Base-by-base conservation (phyloP, 768 basidiomycete genomes). In the Lentinula sp. region DNA sequence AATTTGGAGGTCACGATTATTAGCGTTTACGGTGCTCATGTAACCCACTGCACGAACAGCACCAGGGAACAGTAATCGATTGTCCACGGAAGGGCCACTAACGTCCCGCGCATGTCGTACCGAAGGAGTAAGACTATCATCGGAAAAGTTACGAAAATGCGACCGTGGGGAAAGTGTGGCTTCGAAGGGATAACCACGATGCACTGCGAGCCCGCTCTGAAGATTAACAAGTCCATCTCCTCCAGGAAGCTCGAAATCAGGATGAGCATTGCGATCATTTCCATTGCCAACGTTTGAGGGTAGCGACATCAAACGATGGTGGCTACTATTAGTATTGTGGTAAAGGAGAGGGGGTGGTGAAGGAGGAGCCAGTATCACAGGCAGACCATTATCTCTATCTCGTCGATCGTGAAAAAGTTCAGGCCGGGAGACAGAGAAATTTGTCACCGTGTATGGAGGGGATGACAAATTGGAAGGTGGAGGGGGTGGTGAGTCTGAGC, bases 31-130 rank as follows among this genome's bases (percentile, higher is more conserved):
- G 6, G 12, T 32, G 18, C 51, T 42, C 48, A 60, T 51, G 35
- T 66, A 59, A 10, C 62, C 65, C 3, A 66, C 66, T 6, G 62
- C 62, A 42, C 69, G 73, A 6, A 65, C 66, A 8, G 71, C 57
- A 2, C 63, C 60, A 7, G 70, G 71, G 35, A 68, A 61, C 16
- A 63, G 28, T 64, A 62, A 61, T 33, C 62, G 46, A 6, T 55
- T 48, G 13, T 61, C 60, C 16, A 56, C 41, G 8, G 20, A 36
- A 15, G 37, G 1, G 3, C 43, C 28, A 43, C 6, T 33, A 9
- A 13, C 13, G 39, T 43, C 39, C 12, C 15, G 50, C 28, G 9
- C 32, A 16, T 52, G 28, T 57, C 37, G 5, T 13, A 58, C 16
- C 36, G 16, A 18, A 36, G 28, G 15, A 33, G 39, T 12, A 6